A percentile compares a stretch with the other conserved stretches of the same genome.
Conservation (phyloP, 805 yeast genomes). For the Candida stauntonica region DNA sequence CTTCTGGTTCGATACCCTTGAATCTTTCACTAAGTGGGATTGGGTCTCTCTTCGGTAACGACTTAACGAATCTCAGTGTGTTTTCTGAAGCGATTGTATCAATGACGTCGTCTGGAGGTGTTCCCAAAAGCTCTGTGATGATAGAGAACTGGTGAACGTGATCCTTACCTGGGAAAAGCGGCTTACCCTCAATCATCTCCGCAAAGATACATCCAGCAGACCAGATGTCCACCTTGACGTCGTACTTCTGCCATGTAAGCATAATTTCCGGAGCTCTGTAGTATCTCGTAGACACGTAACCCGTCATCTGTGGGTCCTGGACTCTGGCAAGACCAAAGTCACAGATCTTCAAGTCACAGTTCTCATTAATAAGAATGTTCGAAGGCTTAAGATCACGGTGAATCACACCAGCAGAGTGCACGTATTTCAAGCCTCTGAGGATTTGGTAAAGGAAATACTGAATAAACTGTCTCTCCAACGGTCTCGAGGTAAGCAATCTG, state of each 20-base stretch:
- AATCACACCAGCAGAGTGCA: slow-evolving; percentile 88
- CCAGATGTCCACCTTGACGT: slow-evolving; percentile 96
- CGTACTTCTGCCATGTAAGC: slow-evolving; percentile 98
- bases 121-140: slow-evolving; percentile 92
- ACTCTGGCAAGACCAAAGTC: slow-evolving; percentile 95
- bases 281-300: slow-evolving; percentile 92
- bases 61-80: slow-evolving; percentile 88
- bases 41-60: slow-evolving; percentile 91
- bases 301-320: slow-evolving; percentile 99
- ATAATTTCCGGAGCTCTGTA: slow-evolving; percentile 98
- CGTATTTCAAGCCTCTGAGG: slow-evolving; percentile 81
- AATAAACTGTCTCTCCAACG: slow-evolving; percentile 92
- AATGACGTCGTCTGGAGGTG: slow-evolving; percentile 94
- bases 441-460: slow-evolving; percentile 96
- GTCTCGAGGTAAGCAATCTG: slow-evolving; percentile 84
- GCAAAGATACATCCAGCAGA: slow-evolving; percentile 96
- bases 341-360: slow-evolving; percentile 87
- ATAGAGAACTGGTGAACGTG: slow-evolving; percentile 98
- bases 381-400: slow-evolving; percentile 87
- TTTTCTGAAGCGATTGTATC: slow-evolving; percentile 95
- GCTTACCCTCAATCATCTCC: slow-evolving; percentile 96
- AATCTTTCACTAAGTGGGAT: slow-evolving; percentile 81
- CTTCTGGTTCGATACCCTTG: slow-evolving; percentile 73
- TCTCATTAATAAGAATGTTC: slow-evolving; percentile 80
- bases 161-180: slow-evolving; percentile 96